phyloP scores from a whole-genome alignment of 257 asterid species.

The Solanum phureja region DNA sequence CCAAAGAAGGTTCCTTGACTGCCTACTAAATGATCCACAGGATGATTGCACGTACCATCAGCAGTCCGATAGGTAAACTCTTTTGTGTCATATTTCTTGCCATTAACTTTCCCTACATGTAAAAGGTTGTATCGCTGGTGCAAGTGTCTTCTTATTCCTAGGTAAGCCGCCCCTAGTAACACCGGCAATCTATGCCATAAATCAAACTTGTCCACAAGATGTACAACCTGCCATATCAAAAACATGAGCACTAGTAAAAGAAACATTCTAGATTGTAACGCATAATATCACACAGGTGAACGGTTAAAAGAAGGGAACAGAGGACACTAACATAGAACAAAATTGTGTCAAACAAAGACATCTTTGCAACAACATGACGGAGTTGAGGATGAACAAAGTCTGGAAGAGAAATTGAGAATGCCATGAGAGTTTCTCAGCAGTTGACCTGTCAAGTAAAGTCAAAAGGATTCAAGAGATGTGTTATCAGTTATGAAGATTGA shows the following conservation, averaged over 20 bases:
- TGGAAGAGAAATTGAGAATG: slow-evolving; percentile 1
- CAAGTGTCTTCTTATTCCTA: slow-evolving; percentile 34
- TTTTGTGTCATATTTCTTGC: slow-evolving; percentile 19
- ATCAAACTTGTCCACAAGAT: slow-evolving; percentile 27
- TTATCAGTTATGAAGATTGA: background rate
- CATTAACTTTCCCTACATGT: slow-evolving; percentile 30
- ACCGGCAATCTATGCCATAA: slow-evolving; percentile 57
- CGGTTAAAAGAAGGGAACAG: background rate
- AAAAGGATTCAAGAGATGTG: background rate
- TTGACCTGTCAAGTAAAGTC: background rate
- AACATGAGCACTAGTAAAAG: background rate
- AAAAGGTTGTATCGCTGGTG: slow-evolving; percentile 49
- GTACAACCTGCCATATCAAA: slow-evolving; percentile 7
- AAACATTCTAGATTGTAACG: background rate
- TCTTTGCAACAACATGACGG: slow-evolving; percentile 4
- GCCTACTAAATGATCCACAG: slow-evolving; percentile 24
- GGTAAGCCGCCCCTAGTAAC: slow-evolving; percentile 34
- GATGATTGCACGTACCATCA: slow-evolving; percentile 36
- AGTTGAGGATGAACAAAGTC: slow-evolving; percentile 32
- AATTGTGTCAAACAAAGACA: slow-evolving; percentile 16
- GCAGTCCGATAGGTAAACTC: slow-evolving; percentile 37
- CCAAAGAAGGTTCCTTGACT: slow-evolving; percentile 46
- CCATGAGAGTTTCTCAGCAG: background rate
- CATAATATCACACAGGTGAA: background rate
- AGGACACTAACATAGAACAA: slow-evolving; percentile 23